These are phyloP conservation scores for Mucor circinelloides DNA, from an alignment of 371 early-diverging fungal genomes.

Conservation along the genomic window DNA sequence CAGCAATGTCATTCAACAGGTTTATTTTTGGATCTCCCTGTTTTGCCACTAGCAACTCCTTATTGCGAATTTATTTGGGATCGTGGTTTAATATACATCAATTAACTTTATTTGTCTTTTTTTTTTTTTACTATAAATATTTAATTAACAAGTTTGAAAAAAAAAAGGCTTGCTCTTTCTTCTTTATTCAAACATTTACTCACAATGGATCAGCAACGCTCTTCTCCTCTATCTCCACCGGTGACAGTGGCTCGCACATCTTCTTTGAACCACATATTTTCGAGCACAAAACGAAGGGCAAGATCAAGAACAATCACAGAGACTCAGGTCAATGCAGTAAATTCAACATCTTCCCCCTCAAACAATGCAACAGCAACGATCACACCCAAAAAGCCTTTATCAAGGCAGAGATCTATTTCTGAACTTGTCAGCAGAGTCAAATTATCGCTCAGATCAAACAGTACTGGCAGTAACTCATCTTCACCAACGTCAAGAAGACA, in stretches of 20 bases:
- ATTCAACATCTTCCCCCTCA: neutral
- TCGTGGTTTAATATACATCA: neutral
- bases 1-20: neutral
- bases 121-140: neutral
- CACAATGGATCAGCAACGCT: slow-evolving; percentile 6
- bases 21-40: neutral
- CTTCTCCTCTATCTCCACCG: slow-evolving; percentile 5
- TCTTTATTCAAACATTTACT: neutral
- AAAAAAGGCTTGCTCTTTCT: neutral
- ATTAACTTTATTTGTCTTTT: slow-evolving; percentile 1
- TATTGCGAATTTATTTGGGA: neutral
- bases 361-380: neutral
- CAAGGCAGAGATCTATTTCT: slow-evolving; percentile 27
- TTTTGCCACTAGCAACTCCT: neutral
- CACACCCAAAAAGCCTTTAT: slow-evolving; percentile 14
- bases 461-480: neutral
- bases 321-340: neutral
- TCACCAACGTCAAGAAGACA: neutral
- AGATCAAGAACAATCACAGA: slow-evolving; percentile 20
- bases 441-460: neutral
- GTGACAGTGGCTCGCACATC: slow-evolving; percentile 11
- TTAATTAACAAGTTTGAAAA: neutral
- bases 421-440: slow-evolving; percentile 27
- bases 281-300: slow-evolving; percentile 9
- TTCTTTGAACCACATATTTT: slow-evolving; percentile 22